Evolutionary conservation across 2,329 filamentous ascomycete genomes (phyloP).

Genomic region (Ambrosiella xylebori): DNA sequence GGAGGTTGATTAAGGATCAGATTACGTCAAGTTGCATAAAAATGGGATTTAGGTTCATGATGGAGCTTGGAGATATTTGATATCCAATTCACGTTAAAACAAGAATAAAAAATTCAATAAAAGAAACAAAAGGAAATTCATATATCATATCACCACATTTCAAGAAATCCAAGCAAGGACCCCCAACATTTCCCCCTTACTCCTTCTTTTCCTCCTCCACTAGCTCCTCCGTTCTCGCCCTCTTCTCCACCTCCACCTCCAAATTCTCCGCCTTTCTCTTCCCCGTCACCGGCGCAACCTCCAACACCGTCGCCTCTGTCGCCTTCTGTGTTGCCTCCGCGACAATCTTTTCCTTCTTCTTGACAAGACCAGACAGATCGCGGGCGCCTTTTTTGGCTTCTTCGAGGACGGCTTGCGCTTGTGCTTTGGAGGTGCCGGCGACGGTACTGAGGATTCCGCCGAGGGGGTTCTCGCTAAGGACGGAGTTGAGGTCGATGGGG

Average conservation of each 20-base stretch:
- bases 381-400: slow-evolving; percentile 59
- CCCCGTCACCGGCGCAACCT: slow-evolving; percentile 3
- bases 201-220: slow-evolving; percentile 3
- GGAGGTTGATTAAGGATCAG: neutral
- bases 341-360: slow-evolving; percentile 34
- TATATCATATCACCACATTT: no score
- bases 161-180: no score
- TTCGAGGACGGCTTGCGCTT: slow-evolving; percentile 46
- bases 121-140: no score
- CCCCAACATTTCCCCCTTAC: neutral
- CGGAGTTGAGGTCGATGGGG: slow-evolving; percentile 39
- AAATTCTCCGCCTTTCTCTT: slow-evolving; percentile 37
- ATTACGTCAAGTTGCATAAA: no score
- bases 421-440: slow-evolving; percentile 42
- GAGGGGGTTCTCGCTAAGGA: slow-evolving; percentile 30
- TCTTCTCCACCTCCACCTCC: slow-evolving; percentile 19
- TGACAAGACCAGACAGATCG: slow-evolving; percentile 57
- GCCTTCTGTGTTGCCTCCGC: slow-evolving; percentile 13
- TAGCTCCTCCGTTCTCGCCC: slow-evolving; percentile 17
- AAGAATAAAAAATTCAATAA: no score
- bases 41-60: no score
- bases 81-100: no score
- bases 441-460: slow-evolving; percentile 47
- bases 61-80: no score
- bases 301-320: slow-evolving; percentile 20